phyloP scores from a whole-genome alignment of 78 protist genomes.

The Chrysochromulina tobinii region DNA sequence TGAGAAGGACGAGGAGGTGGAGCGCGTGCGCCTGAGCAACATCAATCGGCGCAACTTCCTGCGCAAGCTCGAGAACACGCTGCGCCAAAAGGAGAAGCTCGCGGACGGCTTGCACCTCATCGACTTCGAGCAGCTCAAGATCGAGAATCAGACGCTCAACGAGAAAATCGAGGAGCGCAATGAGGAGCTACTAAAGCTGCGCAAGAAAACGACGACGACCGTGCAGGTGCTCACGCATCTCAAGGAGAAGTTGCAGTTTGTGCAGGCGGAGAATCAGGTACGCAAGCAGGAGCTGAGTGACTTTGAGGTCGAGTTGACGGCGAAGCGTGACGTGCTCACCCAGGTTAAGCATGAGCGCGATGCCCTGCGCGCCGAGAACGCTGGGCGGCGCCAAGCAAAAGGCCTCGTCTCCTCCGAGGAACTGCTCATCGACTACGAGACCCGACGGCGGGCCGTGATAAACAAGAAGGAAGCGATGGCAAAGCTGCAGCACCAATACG shows the following conservation, averaged over 20 bases:
- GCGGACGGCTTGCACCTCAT: conserved; percentile 67
- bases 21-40: conserved; percentile 47
- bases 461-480: not conserved
- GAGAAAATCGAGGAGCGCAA: conserved; percentile 89
- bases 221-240: conserved; percentile 77
- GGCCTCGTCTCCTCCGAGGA: not conserved
- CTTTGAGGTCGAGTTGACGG: conserved; percentile 21
- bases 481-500: not conserved
- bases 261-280: conserved; percentile 45
- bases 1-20: conserved; percentile 32
- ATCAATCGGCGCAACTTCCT: conserved; percentile 36
- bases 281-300: conserved; percentile 7
- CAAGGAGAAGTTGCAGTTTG: conserved; percentile 78
- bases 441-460: not conserved
- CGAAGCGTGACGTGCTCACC: conserved; percentile 45
- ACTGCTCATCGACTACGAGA: not conserved
- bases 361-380: conserved; percentile 42
- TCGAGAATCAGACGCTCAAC: conserved; percentile 82
- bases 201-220: conserved; percentile 60
- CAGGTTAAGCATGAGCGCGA: conserved; percentile 61
- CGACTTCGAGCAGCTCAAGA: conserved; percentile 89
- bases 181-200: conserved; percentile 74
- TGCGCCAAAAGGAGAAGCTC: conserved; percentile 30
- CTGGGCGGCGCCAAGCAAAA: not conserved
- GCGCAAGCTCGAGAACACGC: not conserved